Percentiles rank a stretch among this genome's conserved stretches.
These are phyloP conservation scores for Mycena chlorophos DNA, from an alignment of 768 basidiomycete genomes.

Conservation along the genomic window DNA sequence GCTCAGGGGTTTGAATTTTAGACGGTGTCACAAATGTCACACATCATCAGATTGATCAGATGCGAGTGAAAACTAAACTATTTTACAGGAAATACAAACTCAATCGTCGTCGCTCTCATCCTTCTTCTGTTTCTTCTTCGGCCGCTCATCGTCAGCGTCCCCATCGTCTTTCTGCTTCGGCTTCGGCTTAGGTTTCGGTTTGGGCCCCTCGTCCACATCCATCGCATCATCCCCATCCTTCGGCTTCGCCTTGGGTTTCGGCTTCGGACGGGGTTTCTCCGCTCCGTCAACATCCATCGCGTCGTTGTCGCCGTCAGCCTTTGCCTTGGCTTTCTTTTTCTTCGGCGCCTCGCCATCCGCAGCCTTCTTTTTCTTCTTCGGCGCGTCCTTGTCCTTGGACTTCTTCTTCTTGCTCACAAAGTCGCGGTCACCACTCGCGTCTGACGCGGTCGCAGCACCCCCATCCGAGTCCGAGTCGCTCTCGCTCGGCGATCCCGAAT, in stretches of 20 bases:
- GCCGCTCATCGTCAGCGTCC: conserved; percentile 52
- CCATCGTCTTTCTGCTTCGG: conserved; percentile 35
- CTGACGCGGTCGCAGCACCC: conserved; percentile 79
- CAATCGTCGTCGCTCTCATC: conserved; percentile 26
- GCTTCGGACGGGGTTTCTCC: conserved; percentile 27
- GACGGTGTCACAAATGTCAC: too few species aligned
- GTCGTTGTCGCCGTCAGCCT: conserved; percentile 31
- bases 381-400: conserved; percentile 34
- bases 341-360: conserved; percentile 35
- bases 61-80: too few species aligned
- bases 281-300: conserved; percentile 42
- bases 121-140: conserved; percentile 75
- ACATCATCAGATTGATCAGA: too few species aligned
- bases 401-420: conserved; percentile 48
- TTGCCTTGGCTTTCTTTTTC: conserved; percentile 36
- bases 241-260: conserved; percentile 50
- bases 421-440: conserved; percentile 78
- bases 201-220: conserved; percentile 37
- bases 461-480: conserved; percentile 67
- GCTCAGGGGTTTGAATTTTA: too few species aligned
- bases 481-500: conserved; percentile 84
- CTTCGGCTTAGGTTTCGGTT: conserved; percentile 52
- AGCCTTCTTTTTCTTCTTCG: conserved; percentile 47
- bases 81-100: conserved; percentile 2
- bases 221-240: conserved; percentile 37